These are phyloP conservation scores for Neurospora crassa DNA, from an alignment of 2,329 filamentous ascomycete genomes.

Conservation along the genomic window DNA sequence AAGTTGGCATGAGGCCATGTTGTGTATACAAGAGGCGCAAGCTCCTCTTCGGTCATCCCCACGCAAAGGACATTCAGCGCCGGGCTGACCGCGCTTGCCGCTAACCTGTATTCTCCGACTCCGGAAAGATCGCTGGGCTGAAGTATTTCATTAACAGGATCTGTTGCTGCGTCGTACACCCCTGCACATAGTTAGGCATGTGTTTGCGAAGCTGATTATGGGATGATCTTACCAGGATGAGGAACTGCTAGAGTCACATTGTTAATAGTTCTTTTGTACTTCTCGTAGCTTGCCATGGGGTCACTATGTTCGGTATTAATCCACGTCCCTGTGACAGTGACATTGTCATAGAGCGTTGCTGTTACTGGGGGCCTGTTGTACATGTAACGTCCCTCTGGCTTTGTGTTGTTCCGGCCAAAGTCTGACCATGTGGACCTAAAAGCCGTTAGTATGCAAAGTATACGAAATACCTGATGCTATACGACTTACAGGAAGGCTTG, in stretches of 20 bases:
- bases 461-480: not conserved
- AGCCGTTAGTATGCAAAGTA: not conserved
- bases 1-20: conserved; percentile 41
- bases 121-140: conserved; percentile 58
- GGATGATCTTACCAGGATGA: conserved; percentile 39
- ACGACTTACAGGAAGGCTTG: conserved; percentile 40
- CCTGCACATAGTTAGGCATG: conserved; percentile 22
- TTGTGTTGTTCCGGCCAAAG: conserved; percentile 34
- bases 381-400: conserved; percentile 28
- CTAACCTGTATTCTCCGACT: conserved; percentile 58
- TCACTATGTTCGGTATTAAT: conserved; percentile 47
- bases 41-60: conserved; percentile 49
- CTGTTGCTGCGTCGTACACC: conserved; percentile 53
- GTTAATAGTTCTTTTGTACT: conserved; percentile 52
- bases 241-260: conserved; percentile 73
- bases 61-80: conserved; percentile 64
- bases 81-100: conserved; percentile 61
- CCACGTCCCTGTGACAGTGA: conserved; percentile 61
- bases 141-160: conserved; percentile 53
- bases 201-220: not conserved
- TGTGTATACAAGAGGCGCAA: conserved; percentile 55
- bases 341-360: conserved; percentile 61
- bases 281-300: conserved; percentile 38
- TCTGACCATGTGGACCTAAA: conserved; percentile 35
- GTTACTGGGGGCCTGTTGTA: conserved; percentile 46